phyloP scores from a whole-genome alignment of 2,329 filamentous ascomycete genomes.

The Diaporthe australafricana region DNA sequence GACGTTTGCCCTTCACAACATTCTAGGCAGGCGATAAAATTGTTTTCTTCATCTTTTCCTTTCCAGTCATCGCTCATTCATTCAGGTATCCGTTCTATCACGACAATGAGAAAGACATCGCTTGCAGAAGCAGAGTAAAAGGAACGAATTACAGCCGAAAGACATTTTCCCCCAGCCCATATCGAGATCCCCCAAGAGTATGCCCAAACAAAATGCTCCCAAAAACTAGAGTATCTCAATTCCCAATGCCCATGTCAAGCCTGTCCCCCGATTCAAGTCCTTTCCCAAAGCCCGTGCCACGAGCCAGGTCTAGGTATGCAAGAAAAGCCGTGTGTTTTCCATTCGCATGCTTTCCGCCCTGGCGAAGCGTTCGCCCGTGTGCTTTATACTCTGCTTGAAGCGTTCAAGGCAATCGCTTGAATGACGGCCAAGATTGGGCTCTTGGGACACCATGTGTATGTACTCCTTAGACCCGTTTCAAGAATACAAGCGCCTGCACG shows the following conservation, averaged over 20 bases:
- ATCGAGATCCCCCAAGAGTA: not conserved
- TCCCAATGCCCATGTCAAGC: not conserved
- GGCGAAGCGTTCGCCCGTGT: slow-evolving; percentile 17
- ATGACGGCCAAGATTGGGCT: not conserved
- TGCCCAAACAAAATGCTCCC: slow-evolving; percentile 23
- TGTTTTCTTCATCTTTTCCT: too few relatives aligned
- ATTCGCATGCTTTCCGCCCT: slow-evolving; percentile 19
- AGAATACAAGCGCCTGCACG: not conserved
- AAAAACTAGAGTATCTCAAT: not conserved
- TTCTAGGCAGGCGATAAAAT: not conserved
- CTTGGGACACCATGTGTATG: not conserved
- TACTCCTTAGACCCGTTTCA: not conserved
- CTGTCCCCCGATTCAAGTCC: not conserved
- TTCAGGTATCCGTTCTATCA: not conserved
- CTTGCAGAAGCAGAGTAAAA: slow-evolving; percentile 2
- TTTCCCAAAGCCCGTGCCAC: not conserved
- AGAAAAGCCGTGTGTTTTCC: not conserved
- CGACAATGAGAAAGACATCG: not conserved
- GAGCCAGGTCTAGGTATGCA: slow-evolving; percentile 28
- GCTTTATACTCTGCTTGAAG: not conserved
- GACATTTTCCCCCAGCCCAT: slow-evolving; percentile 4
- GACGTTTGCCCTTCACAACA: not conserved
- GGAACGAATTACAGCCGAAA: slow-evolving; percentile 1
- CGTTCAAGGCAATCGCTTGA: not conserved
- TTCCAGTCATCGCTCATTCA: not conserved